phyloP scores from a whole-genome alignment of 805 yeast species.

The Metschnikowia lunata region DNA sequence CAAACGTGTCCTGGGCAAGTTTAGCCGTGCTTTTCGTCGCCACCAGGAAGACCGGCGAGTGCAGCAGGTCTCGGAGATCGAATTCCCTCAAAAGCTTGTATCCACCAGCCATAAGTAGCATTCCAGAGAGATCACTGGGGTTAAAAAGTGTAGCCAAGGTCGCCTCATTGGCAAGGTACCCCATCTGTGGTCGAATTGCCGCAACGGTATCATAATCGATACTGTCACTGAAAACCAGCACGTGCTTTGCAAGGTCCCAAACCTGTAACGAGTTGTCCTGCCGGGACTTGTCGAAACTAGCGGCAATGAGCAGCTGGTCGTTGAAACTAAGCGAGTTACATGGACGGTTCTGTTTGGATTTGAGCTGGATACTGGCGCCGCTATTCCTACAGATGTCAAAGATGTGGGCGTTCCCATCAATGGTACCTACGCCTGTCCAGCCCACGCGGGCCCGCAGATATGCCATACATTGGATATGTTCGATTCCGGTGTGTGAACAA shows the following conservation, averaged over 20 bases:
- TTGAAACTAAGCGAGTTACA: conserved; percentile 74
- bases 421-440: conserved; percentile 67
- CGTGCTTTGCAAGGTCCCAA: conserved; percentile 71
- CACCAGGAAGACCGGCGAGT: conserved; percentile 60
- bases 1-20: conserved; percentile 64
- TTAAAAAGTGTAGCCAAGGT: conserved; percentile 64
- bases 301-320: conserved; percentile 59
- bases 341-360: conserved; percentile 65
- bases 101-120: conserved; percentile 60
- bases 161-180: conserved; percentile 70
- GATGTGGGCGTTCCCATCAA: conserved; percentile 60
- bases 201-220: conserved; percentile 42
- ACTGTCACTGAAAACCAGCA: conserved; percentile 23
- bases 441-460: conserved; percentile 56
- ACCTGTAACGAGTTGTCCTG: conserved; percentile 73
- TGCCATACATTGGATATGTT: conserved; percentile 61
- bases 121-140: conserved; percentile 15
- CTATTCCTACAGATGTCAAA: conserved; percentile 47
- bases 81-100: conserved; percentile 74
- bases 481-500: conserved; percentile 59
- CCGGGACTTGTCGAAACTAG: conserved; percentile 74
- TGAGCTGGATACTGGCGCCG: conserved; percentile 37
- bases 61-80: conserved; percentile 57
- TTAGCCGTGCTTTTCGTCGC: conserved; percentile 72
- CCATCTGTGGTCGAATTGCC: conserved; percentile 47